Evolutionary conservation across 139 green algal genomes (phyloP).

Genomic region (Mesostigma viride): DNA sequence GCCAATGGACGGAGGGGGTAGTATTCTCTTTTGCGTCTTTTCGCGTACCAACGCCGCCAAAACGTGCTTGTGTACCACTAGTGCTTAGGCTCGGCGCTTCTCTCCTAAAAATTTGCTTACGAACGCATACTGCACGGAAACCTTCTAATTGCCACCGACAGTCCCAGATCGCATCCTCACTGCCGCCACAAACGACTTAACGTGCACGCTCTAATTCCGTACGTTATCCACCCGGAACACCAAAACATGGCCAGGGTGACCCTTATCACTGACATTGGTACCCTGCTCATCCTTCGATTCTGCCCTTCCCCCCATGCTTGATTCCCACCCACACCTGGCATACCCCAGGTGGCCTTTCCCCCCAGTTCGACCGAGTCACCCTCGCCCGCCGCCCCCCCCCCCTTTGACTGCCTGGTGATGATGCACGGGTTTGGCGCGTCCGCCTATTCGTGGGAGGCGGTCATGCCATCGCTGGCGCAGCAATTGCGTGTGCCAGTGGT

Average conservation of each 20-base stretch:
- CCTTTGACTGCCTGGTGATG: no score
- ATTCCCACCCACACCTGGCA: neutral
- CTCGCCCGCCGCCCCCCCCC: no score
- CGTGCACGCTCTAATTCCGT: no score
- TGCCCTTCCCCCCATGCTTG: no score
- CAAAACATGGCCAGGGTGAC: neutral
- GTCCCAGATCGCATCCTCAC: no score
- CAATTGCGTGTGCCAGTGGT: slow-evolving; percentile 2
- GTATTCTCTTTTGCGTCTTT: neutral
- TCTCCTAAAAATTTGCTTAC: neutral
- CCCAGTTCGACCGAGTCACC: neutral
- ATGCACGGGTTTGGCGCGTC: slow-evolving; percentile 24
- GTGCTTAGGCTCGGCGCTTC: neutral
- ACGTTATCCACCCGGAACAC: neutral
- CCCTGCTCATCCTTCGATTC: neutral
- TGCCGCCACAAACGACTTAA: no score
- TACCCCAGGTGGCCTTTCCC: neutral
- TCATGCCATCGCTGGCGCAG: slow-evolving; percentile 6
- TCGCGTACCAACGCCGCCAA: neutral
- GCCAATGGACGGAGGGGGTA: neutral
- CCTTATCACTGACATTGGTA: neutral
- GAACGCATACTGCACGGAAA: neutral
- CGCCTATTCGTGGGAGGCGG: slow-evolving; percentile 13
- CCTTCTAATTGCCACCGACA: no score
- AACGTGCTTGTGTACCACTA: neutral